Percentiles rank a stretch among this genome's conserved stretches.
phyloP scores from a whole-genome alignment of 805 yeast species.

The Tanozyma kutaoensis region DNA sequence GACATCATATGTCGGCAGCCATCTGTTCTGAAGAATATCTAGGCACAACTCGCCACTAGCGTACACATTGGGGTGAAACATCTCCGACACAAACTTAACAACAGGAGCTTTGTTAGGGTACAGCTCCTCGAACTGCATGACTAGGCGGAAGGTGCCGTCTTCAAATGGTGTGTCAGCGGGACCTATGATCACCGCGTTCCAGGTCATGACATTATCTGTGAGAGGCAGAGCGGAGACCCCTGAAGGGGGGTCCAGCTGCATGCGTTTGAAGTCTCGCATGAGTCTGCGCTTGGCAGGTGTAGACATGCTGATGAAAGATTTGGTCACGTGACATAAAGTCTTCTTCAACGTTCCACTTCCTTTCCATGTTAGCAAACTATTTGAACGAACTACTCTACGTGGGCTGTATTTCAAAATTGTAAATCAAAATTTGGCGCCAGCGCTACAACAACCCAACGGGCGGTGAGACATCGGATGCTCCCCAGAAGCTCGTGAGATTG shows the following conservation, averaged over 20 bases:
- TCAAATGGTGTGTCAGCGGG: slow-evolving; percentile 97
- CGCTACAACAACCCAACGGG: too few relatives aligned
- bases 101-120: slow-evolving; percentile 95
- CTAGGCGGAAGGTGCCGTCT: slow-evolving; percentile 88
- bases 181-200: slow-evolving; percentile 97
- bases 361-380: too few relatives aligned
- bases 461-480: too few relatives aligned
- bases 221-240: slow-evolving; percentile 97
- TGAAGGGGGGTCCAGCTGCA: slow-evolving; percentile 96
- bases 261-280: slow-evolving; percentile 95
- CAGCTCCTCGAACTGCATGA: slow-evolving; percentile 86
- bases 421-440: too few relatives aligned
- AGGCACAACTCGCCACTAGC: slow-evolving; percentile 91
- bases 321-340: too few relatives aligned
- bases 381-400: too few relatives aligned
- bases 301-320: slow-evolving; percentile 54
- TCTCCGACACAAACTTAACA: slow-evolving; percentile 81
- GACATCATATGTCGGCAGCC: slow-evolving; percentile 98
- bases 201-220: slow-evolving; percentile 93
- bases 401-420: too few relatives aligned
- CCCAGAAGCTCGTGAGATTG: slow-evolving; percentile 56
- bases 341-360: too few relatives aligned
- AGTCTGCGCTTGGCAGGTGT: slow-evolving; percentile 98
- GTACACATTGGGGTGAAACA: slow-evolving; percentile 98
- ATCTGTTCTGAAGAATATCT: slow-evolving; percentile 90